phyloP scores from a whole-genome alignment of 2,329 filamentous ascomycete genomes.

The Xylariaceae sp. region DNA sequence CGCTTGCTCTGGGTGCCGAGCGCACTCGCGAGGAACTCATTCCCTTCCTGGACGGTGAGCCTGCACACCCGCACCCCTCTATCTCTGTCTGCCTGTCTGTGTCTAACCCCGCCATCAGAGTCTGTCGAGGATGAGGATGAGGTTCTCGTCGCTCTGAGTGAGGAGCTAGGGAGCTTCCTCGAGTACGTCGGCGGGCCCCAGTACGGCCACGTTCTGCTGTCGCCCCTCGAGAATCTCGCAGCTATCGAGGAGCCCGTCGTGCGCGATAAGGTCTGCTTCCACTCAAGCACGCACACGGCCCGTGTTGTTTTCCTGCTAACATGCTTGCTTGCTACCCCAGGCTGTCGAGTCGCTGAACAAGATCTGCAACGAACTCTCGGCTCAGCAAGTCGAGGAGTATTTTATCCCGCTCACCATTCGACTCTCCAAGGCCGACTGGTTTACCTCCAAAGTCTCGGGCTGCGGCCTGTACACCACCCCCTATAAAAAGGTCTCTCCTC shows the following conservation, averaged over 20 bases:
- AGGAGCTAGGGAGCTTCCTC: conserved; percentile 93
- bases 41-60: conserved; percentile 94
- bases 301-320: conserved; percentile 7
- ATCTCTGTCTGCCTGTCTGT: conserved; percentile 6
- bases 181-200: conserved; percentile 95
- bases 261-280: conserved; percentile 77
- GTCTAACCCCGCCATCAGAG: conserved; percentile 52
- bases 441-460: conserved; percentile 97
- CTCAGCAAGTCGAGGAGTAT: conserved; percentile 90
- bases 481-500: conserved; percentile 81
- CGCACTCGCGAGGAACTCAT: conserved; percentile 97
- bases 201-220: conserved; percentile 91
- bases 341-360: conserved; percentile 99
- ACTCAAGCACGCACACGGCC: too few species aligned
- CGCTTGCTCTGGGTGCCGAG: conserved; percentile 89
- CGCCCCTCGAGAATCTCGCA: conserved; percentile 93
- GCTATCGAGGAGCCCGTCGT: conserved; percentile 98
- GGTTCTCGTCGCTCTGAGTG: conserved; percentile 91
- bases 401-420: conserved; percentile 94
- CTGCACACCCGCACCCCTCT: conserved; percentile 11
- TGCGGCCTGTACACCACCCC: conserved; percentile 91
- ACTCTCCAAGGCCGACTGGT: conserved; percentile 99
- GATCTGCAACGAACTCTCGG: conserved; percentile 87
- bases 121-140: conserved; percentile 99
- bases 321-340: conserved; percentile 36